Evolutionary conservation across 768 basidiomycete genomes (phyloP).

Genomic region (Mycena haematopus): DNA sequence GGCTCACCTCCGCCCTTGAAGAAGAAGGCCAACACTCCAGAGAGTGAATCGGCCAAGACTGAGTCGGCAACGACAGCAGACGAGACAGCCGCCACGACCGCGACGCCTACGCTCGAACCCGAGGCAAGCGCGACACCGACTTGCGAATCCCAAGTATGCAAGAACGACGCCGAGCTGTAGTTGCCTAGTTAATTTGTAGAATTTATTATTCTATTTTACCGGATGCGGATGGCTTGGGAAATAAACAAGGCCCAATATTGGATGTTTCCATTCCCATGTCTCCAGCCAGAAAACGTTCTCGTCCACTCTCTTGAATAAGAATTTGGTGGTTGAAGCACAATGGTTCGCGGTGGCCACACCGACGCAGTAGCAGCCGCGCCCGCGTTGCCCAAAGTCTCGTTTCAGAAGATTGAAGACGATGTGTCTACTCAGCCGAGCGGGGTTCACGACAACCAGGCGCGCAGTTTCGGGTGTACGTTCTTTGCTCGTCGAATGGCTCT

Average conservation of each 20-base stretch:
- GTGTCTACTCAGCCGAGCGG: conserved; percentile 65
- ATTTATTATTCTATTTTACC: conserved; percentile 7
- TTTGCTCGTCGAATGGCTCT: background rate
- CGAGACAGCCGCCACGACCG: background rate
- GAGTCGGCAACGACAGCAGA: conserved; percentile 2
- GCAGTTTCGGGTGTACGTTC: conserved; percentile 76
- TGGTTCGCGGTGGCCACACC: conserved; percentile 47
- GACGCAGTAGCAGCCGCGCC: conserved; percentile 39
- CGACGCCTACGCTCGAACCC: conserved; percentile 5
- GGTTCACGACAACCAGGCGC: conserved; percentile 65
- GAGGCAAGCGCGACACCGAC: background rate
- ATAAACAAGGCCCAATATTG: background rate
- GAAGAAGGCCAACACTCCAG: conserved; percentile 34
- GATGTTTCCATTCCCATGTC: too few species aligned
- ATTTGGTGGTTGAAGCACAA: conserved; percentile 25
- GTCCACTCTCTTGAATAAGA: conserved; percentile 4
- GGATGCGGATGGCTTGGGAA: background rate
- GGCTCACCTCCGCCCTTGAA: conserved; percentile 38
- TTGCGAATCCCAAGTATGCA: conserved; percentile 14
- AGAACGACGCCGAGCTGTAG: conserved; percentile 25
- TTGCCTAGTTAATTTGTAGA: conserved; percentile 5
- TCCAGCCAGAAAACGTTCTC: too few species aligned
- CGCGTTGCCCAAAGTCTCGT: conserved; percentile 69
- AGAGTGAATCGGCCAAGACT: background rate
- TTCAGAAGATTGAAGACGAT: conserved; percentile 69